A percentile compares a stretch with the other conserved stretches of the same genome.
Conservation (phyloP, 441 rosid species). For the Eruca vesicaria region DNA sequence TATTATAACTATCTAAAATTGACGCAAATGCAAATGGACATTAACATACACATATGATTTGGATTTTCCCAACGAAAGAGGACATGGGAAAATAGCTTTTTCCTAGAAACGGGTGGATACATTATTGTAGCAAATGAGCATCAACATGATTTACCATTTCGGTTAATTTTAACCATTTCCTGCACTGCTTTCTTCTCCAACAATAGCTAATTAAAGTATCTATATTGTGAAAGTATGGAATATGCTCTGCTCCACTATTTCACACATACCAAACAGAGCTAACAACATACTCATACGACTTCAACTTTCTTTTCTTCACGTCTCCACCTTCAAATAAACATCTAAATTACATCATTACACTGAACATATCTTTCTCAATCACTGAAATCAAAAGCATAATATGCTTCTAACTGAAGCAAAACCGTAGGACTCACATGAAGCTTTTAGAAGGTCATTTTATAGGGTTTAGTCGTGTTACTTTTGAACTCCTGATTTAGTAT, state of each 20-base stretch:
- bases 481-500: too few species aligned
- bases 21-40: slow-evolving; percentile 6
- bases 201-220: slow-evolving; percentile 15
- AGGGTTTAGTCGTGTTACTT: too few species aligned
- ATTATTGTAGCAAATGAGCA: slow-evolving; percentile 15
- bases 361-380: slow-evolving; percentile 1
- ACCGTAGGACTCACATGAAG: neutral
- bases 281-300: slow-evolving; percentile 23
- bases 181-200: slow-evolving; percentile 20
- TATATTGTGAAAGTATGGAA: slow-evolving; percentile 28
- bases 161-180: slow-evolving; percentile 2
- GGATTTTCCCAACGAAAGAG: neutral
- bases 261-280: slow-evolving; percentile 28
- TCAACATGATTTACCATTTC: slow-evolving; percentile 17
- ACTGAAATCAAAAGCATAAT: slow-evolving; percentile 2
- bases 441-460: too few species aligned
- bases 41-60: neutral
- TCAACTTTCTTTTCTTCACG: slow-evolving; percentile 30
- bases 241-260: slow-evolving; percentile 32
- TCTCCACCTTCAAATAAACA: slow-evolving; percentile 33
- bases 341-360: neutral
- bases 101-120: neutral
- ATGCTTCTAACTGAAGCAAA: slow-evolving; percentile 10
- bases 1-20: neutral
- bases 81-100: neutral